phyloP scores from a whole-genome alignment of 768 basidiomycete species.

The Obba rivulosa region DNA sequence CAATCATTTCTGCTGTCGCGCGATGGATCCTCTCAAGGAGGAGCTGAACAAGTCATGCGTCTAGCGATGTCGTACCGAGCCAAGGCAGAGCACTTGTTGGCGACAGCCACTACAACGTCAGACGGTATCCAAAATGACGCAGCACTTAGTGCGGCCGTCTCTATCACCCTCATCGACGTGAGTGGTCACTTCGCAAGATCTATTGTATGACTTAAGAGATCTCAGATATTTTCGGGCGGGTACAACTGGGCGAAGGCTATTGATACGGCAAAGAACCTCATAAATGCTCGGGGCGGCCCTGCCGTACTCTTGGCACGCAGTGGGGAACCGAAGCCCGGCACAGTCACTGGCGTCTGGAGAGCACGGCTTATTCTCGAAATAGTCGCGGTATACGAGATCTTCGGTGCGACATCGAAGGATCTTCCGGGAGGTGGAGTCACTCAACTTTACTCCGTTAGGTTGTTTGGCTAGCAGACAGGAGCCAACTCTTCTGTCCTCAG shows the following conservation, averaged over 20 bases:
- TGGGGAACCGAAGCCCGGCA: constrained; percentile 16
- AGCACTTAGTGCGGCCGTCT: constrained; percentile 22
- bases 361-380: constrained; percentile 36
- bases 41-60: constrained; percentile 28
- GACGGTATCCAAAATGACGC: constrained; percentile 26
- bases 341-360: constrained; percentile 26
- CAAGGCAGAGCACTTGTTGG: constrained; percentile 30
- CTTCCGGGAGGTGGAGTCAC: too few species aligned
- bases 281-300: constrained; percentile 39
- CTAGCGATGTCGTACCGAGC: constrained; percentile 30
- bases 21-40: constrained; percentile 15
- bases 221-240: constrained; percentile 39
- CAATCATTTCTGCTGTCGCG: constrained; percentile 37
- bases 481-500: constrained; percentile 29
- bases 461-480: constrained; percentile 32
- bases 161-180: constrained; percentile 34
- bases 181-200: constrained; percentile 16
- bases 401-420: constrained; percentile 21
- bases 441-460: constrained; percentile 14
- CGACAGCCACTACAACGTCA: constrained; percentile 25
- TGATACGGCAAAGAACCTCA: constrained; percentile 31
- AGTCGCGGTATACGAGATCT: constrained; percentile 37
- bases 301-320: constrained; percentile 30
- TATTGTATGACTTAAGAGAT: constrained; percentile 5
- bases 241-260: constrained; percentile 34